These are phyloP conservation scores for Aspergillus tanneri DNA, from an alignment of 2,329 filamentous ascomycete genomes.

Conservation along the genomic window DNA sequence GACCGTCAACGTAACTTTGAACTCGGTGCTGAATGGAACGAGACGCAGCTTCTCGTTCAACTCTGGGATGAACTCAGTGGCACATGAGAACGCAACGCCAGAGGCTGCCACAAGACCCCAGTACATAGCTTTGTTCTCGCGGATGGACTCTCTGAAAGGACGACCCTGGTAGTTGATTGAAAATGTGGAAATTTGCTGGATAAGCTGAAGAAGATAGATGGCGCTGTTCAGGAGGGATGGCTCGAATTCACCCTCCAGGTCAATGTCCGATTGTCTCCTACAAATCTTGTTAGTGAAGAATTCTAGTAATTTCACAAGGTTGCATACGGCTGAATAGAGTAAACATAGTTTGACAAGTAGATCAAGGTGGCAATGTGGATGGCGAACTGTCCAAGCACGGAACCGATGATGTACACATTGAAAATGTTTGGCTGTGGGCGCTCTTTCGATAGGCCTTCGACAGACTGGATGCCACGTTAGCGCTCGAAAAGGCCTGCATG, in stretches of 20 bases:
- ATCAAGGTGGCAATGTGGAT: slow-evolving; percentile 92
- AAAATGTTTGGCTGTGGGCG: slow-evolving; percentile 98
- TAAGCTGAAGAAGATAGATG: slow-evolving; percentile 94
- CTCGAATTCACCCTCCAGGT: slow-evolving; percentile 91
- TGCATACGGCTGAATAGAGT: slow-evolving; percentile 76
- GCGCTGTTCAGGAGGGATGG: slow-evolving; percentile 95
- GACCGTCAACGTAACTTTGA: slow-evolving; percentile 79
- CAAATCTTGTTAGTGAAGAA: slow-evolving; percentile 32
- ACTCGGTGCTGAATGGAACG: slow-evolving; percentile 83
- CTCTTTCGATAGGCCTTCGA: slow-evolving; percentile 94
- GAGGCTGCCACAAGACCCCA: slow-evolving; percentile 91
- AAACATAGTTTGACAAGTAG: slow-evolving; percentile 88
- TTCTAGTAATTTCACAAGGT: background rate
- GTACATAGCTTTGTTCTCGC: slow-evolving; percentile 97
- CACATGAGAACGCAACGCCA: slow-evolving; percentile 87
- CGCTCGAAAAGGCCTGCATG: slow-evolving; percentile 2
- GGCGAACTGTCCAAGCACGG: slow-evolving; percentile 93
- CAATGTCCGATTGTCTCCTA: slow-evolving; percentile 63
- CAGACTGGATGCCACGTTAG: slow-evolving; percentile 55
- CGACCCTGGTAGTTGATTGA: slow-evolving; percentile 99
- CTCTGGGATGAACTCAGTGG: slow-evolving; percentile 91
- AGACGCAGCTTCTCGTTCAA: slow-evolving; percentile 91
- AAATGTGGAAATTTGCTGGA: slow-evolving; percentile 98
- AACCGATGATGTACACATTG: slow-evolving; percentile 98
- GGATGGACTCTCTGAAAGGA: slow-evolving; percentile 92